phyloP scores from a whole-genome alignment of 148 eudicot species.

The Rheum nobile region DNA sequence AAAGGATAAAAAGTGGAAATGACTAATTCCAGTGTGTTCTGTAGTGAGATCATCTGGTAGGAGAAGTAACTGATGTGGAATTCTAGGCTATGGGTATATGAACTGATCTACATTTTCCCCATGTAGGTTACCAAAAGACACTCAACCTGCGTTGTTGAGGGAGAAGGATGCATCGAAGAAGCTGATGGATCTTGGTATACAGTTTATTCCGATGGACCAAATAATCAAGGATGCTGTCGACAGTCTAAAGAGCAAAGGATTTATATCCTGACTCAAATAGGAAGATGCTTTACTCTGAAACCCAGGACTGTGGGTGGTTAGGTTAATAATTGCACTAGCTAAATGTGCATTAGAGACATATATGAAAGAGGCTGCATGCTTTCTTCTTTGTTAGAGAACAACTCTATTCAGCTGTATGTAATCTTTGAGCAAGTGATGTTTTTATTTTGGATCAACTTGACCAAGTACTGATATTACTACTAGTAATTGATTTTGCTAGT shows the following conservation, averaged over 20 bases:
- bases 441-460: background rate
- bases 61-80: background rate
- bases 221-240: conserved; percentile 50
- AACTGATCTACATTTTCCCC: background rate
- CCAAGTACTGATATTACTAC: background rate
- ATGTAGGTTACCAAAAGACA: conserved; percentile 43
- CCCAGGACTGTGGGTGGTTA: background rate
- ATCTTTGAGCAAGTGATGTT: background rate
- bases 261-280: conserved; percentile 23
- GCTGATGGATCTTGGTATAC: conserved; percentile 48
- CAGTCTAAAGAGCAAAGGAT: conserved; percentile 60
- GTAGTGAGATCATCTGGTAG: background rate
- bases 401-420: background rate
- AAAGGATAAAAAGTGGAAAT: background rate
- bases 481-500: background rate
- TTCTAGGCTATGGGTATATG: background rate
- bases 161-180: conserved; percentile 46
- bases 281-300: background rate
- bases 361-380: background rate
- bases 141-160: conserved; percentile 19
- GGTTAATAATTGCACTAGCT: background rate
- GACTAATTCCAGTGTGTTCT: background rate
- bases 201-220: conserved; percentile 53
- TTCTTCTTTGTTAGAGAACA: background rate
- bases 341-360: background rate